Percentiles rank a stretch among this genome's conserved stretches.
phyloP scores from a whole-genome alignment of 495 filamentous ascomycete species.

The Penicillium paxilli region DNA sequence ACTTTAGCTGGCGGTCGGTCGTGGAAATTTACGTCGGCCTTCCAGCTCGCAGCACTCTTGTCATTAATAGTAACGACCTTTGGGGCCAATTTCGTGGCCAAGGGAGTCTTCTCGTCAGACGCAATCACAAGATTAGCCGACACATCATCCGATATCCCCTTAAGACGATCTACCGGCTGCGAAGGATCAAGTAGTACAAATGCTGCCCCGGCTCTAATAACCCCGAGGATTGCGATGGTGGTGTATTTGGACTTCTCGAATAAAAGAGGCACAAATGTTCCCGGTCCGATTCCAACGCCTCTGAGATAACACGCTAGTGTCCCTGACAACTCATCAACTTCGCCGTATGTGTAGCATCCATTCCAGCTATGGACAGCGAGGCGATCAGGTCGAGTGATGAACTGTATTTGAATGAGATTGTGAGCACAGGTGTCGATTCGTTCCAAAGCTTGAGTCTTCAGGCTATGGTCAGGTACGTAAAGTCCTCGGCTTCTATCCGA shows the following conservation, averaged over 20 bases:
- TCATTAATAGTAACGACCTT: neutral
- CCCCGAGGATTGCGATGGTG: constrained; percentile 24
- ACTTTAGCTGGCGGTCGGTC: neutral
- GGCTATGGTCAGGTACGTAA: no score
- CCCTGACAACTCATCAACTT: neutral
- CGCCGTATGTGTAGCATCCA: neutral
- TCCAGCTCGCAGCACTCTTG: neutral
- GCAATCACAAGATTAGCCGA: neutral
- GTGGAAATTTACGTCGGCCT: neutral
- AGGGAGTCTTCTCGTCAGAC: neutral
- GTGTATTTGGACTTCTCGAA: neutral
- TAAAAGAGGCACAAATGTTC: neutral
- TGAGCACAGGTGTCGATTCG: no score
- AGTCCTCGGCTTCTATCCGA: no score
- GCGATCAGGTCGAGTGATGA: no score
- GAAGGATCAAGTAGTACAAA: constrained; percentile 46
- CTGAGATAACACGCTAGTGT: neutral
- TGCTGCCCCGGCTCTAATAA: constrained; percentile 47
- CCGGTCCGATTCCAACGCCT: neutral
- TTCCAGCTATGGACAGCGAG: neutral
- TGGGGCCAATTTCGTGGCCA: neutral
- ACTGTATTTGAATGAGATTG: no score
- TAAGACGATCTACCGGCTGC: constrained; percentile 41
- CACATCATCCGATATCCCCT: constrained; percentile 29
- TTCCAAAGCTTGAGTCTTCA: no score